Base-by-base conservation (phyloP, 164 flowering plant genomes). In the Nymphaea thermarum region DNA sequence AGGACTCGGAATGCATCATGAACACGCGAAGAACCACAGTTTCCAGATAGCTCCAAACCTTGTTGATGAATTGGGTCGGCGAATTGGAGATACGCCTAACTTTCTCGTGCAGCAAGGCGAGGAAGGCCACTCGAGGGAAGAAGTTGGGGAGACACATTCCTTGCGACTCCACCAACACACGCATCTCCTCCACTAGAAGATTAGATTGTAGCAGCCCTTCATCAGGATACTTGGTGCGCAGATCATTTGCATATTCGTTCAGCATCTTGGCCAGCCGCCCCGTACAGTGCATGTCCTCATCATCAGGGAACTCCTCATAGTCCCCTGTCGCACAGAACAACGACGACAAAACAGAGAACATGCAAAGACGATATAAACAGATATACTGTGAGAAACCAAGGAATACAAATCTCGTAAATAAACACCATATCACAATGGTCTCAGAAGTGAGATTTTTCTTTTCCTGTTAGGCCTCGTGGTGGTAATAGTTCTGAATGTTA, bases 91-190 rank as follows among this genome's bases (percentile, higher is more conserved):
- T 45, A 3, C 15, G 62, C 3, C 63, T 65, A 15, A 81, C 75
- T 43, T 70, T 72, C 4, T 61, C 59, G 62, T 70, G 75, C 41
- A 75, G 45, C 0, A 77, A 2, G 4, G 64, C 63, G 15, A 71
- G 16, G 25, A 81, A 81, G 2, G 70, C 79, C 2, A 65, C 6
- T 6, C 73, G 73, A 6, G 79, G 79, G 3, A 81, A 73, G 71
- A 81, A 79, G 66, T 81, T 77, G 3, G 84, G 82, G 3, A 81
- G 75, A 25, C 73, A 71, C 61, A 81, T 73, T 4, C 82, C 77
- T 60, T 81, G 77, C 2, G 77, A 16, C 42, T 77, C 82, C 57
- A 73, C 77, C 15, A 81, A 44, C 15, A 75, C 67, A 1, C 43
- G 42, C 4, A 77, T 74, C 57, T 79, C 80, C n/a, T 70, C 77